Evolutionary conservation across 805 yeast species (phyloP), one percentile per base, ranked within the genome.

Genomic region (Soucietia sequanensis): DNA sequence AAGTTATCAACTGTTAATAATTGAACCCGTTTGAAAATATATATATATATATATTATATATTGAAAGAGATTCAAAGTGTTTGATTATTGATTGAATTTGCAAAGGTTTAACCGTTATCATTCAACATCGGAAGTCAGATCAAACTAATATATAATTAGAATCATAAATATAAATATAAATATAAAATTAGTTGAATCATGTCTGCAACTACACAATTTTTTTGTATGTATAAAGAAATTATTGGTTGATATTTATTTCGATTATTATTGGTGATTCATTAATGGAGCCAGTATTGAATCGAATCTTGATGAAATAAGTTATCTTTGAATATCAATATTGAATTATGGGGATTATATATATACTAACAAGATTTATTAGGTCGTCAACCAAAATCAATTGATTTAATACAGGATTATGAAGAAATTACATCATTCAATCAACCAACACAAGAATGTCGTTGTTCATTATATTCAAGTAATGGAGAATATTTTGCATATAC

Each of bases 401-500:
- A 78, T 23, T 61, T 79, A 38, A 68, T 75, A 48, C 64, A 71
- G 33, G 63, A 65, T 42, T 65, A 53, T 37, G 56, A 57, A 39
- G 67, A 62, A 32, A 50, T 66, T 38, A 54, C 65, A 21, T 50
- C 65, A 13, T 50, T 50, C 34, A 60, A 65, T 24, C 61, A 55
- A 38, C 65, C 72, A 14, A 37, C 51, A 11, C 57, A 42, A 31
- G 83, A 81, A 42, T 79, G 83, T 38, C 77, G 88, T 44, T 68
- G 74, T 30, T 76, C 90, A 24, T 61, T 66, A 30, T 85, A 86
- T 56, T 78, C 90, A 15, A 70, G 84, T 30, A 70, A 79, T 49
- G 95, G 95, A 19, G 51, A 67, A 30, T 70, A 65, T 36, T 81
- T 86, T 56, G 90, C 89, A 16, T 86, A 76, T 60, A 75, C 91